phyloP scores from a whole-genome alignment of 1,139 yeast genomes.

The Tardiomyces depauwii region DNA sequence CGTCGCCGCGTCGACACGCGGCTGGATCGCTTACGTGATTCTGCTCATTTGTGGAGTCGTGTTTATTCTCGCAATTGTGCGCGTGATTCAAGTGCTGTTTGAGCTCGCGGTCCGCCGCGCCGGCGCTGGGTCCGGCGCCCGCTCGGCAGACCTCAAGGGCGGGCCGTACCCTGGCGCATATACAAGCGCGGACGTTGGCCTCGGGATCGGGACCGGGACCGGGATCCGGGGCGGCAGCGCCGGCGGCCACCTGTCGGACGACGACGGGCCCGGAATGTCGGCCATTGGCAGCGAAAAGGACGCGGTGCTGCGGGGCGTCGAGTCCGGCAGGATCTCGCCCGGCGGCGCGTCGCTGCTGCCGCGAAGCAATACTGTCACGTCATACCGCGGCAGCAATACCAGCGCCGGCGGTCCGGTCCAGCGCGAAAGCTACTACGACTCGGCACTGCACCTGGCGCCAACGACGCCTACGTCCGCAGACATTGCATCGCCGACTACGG shows the following conservation, averaged over 20 bases:
- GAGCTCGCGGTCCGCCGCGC: constrained; percentile 12
- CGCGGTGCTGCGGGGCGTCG: not conserved
- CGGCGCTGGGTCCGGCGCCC: not conserved
- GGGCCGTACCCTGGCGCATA: not conserved
- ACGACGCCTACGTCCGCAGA: not conserved
- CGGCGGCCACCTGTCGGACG: too few species aligned
- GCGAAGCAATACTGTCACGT: not conserved
- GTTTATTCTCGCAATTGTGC: constrained; percentile 11
- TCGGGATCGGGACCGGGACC: not conserved
- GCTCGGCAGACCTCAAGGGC: not conserved
- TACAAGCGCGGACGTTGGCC: not conserved
- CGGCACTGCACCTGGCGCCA: not conserved
- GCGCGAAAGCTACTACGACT: not conserved
- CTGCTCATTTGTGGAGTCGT: constrained; percentile 23
- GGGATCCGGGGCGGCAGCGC: too few species aligned
- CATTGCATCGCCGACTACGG: not conserved
- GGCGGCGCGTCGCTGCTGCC: not conserved
- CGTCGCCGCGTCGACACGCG: constrained; percentile 13
- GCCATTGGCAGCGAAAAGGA: not conserved
- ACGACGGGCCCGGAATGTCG: not conserved
- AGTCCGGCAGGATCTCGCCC: not conserved
- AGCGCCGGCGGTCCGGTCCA: not conserved
- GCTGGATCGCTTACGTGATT: constrained; percentile 26
- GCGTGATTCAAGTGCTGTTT: constrained; percentile 19
- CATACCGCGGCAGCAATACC: not conserved